Conservation (phyloP, 108 stramenopile species). For the Conticribra guillardii region DNA sequence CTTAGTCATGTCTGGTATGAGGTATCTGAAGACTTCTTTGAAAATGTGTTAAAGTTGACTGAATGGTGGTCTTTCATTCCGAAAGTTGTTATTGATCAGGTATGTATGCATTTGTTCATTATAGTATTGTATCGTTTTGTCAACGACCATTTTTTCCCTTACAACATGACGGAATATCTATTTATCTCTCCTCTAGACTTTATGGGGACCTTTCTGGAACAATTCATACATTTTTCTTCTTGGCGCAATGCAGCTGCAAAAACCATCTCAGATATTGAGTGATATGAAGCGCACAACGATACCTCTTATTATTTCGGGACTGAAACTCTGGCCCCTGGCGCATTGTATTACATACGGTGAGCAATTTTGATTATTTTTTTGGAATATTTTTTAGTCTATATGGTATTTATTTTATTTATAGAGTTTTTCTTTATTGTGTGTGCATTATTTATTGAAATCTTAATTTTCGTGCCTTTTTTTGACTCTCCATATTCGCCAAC, state of each 20-base stretch:
- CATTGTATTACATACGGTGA: conserved; percentile 87
- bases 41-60: conserved; percentile 46
- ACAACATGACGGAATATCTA: too few species aligned
- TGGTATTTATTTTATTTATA: too few species aligned
- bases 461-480: too few species aligned
- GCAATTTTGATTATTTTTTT: too few species aligned
- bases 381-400: too few species aligned
- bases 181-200: not conserved
- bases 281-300: conserved; percentile 80
- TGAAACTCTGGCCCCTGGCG: conserved; percentile 89
- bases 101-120: not conserved
- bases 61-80: conserved; percentile 72
- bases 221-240: conserved; percentile 68
- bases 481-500: too few species aligned
- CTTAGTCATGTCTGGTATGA: conserved; percentile 83
- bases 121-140: not conserved
- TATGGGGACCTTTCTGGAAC: conserved; percentile 64
- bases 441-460: too few species aligned
- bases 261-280: conserved; percentile 51
- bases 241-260: conserved; percentile 60
- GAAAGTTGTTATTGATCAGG: conserved; percentile 73
- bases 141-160: not conserved
- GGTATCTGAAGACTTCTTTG: conserved; percentile 68
- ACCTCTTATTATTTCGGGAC: conserved; percentile 71
- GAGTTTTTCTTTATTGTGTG: too few species aligned